A percentile compares a stretch with the other conserved stretches of the same genome.
Conservation (phyloP, 768 basidiomycete genomes). For the Scleroderma citrinum region DNA sequence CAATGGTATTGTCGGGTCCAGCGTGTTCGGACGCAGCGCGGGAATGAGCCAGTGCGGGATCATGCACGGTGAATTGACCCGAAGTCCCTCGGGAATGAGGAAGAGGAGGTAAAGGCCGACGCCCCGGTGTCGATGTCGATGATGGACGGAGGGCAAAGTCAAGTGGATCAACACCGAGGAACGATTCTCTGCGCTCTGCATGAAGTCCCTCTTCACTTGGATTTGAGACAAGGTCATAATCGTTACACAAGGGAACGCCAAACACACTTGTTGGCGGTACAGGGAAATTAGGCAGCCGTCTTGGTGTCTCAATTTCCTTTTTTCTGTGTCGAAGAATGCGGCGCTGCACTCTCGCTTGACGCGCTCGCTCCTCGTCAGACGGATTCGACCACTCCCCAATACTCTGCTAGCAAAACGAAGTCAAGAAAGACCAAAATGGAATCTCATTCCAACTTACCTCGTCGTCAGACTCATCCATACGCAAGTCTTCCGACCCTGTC, state of each 20-base stretch:
- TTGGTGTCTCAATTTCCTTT: conserved; percentile 56
- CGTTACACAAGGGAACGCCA: conserved; percentile 35
- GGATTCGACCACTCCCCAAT: conserved; percentile 90
- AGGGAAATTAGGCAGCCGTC: conserved; percentile 75
- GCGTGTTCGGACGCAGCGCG: conserved; percentile 41
- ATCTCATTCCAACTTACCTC: conserved; percentile 42
- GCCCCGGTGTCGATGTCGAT: conserved; percentile 37
- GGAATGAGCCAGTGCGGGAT: conserved; percentile 62
- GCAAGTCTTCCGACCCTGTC: conserved; percentile 78
- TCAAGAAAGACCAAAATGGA: not conserved
- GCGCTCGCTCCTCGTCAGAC: conserved; percentile 81
- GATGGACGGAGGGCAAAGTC: conserved; percentile 43
- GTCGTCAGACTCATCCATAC: conserved; percentile 55
- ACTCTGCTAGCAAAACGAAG: conserved; percentile 42
- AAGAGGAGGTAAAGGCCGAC: conserved; percentile 51
- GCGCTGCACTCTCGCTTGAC: conserved; percentile 58
- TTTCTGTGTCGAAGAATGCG: conserved; percentile 47
- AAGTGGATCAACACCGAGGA: conserved; percentile 37
- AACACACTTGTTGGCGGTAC: conserved; percentile 57
- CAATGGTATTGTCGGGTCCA: conserved; percentile 19
- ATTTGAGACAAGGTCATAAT: conserved; percentile 77
- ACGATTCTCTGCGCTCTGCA: conserved; percentile 32
- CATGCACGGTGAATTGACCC: conserved; percentile 53
- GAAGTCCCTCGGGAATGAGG: conserved; percentile 65
- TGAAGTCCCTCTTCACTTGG: conserved; percentile 70